Conservation (phyloP, 257 asterid genomes). For the Solanum piurae region DNA sequence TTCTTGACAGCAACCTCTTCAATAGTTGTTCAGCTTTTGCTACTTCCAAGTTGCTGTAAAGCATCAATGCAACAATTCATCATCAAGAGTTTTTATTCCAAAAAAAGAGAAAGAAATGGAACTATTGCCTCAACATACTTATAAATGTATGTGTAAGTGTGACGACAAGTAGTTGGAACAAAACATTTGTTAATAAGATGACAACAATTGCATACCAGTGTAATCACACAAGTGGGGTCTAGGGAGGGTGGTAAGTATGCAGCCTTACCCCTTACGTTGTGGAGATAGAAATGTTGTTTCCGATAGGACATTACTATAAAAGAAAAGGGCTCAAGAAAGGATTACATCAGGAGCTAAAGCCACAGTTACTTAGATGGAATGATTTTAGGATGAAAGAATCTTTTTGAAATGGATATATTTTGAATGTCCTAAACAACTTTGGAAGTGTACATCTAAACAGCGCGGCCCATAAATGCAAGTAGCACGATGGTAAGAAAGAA, state of each 20-base stretch:
- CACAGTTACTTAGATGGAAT: too few species aligned
- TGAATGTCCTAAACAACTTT: not conserved
- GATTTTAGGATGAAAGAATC: not conserved
- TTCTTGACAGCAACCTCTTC: slow-evolving; percentile 6
- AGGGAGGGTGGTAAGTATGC: not conserved
- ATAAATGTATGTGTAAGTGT: not conserved
- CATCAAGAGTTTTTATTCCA: not conserved
- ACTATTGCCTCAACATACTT: too few species aligned
- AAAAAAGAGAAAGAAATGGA: not conserved
- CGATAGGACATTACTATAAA: not conserved
- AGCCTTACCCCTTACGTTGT: not conserved
- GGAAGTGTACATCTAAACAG: too few species aligned
- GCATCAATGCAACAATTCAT: not conserved
- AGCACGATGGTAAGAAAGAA: not conserved
- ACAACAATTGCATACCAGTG: not conserved
- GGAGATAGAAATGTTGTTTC: not conserved
- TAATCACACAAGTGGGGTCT: not conserved
- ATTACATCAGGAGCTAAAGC: not conserved
- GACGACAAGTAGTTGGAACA: not conserved
- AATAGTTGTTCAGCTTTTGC: not conserved
- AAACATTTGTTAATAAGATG: not conserved
- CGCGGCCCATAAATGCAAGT: too few species aligned
- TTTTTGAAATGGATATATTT: not conserved
- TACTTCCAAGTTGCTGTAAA: not conserved
- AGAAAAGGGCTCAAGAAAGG: not conserved